Percentiles rank a stretch among this genome's conserved stretches.
phyloP scores from a whole-genome alignment of 345 rosid genomes.

The Erodium maritimum region DNA sequence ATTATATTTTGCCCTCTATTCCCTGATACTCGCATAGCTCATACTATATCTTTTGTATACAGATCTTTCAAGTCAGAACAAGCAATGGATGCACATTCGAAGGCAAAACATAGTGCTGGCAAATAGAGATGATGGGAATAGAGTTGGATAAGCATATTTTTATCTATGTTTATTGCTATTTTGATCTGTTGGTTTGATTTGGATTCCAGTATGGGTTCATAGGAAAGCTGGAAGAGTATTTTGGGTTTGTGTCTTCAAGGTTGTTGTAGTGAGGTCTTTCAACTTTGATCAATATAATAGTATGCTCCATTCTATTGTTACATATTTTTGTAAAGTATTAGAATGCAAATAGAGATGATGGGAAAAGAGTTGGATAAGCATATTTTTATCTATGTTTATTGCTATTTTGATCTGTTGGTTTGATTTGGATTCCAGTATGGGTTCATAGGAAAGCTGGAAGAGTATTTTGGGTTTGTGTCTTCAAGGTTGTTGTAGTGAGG shows the following conservation, averaged over 20 bases:
- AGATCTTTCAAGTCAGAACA: slow-evolving; percentile 44
- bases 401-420: no score
- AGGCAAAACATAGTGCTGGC: slow-evolving; percentile 46
- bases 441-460: neutral
- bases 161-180: no score
- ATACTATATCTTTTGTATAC: neutral
- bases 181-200: no score
- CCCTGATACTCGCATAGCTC: neutral
- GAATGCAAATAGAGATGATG: neutral
- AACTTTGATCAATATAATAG: neutral
- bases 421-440: neutral
- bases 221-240: neutral
- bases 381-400: no score
- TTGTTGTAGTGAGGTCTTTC: neutral
- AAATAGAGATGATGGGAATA: neutral
- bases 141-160: no score
- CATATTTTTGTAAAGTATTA: no score
- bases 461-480: neutral
- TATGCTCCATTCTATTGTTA: neutral
- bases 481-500: no score
- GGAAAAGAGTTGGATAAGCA: no score
- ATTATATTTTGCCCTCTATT: no score
- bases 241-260: no score
- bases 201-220: neutral
- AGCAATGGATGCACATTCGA: slow-evolving; percentile 49